Evolutionary conservation across 106 monocot species (phyloP).

Genomic region (Dendrobium chrysotoxum): DNA sequence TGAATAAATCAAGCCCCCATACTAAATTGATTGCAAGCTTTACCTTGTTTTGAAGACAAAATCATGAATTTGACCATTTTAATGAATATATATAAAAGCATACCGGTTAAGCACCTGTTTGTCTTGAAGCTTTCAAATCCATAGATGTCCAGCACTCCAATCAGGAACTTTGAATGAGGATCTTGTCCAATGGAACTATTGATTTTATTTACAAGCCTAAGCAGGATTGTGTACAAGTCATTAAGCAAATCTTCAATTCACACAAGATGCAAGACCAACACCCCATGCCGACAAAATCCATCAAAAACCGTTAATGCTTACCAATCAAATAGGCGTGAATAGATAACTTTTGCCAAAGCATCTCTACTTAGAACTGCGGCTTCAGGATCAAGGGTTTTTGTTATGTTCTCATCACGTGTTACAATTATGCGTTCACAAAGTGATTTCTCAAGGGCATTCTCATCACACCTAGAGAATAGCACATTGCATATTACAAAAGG

Average conservation of each 20-base stretch:
- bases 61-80: constrained; percentile 2
- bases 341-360: constrained; percentile 50
- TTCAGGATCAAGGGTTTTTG: constrained; percentile 37
- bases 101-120: constrained; percentile 77
- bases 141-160: constrained; percentile 59
- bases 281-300: background rate
- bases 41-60: background rate
- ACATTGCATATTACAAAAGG: background rate
- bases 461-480: constrained; percentile 36
- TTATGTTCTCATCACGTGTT: constrained; percentile 52
- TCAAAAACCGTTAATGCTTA: constrained; percentile 11
- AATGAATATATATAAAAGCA: constrained; percentile 24
- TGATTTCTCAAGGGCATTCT: constrained; percentile 42
- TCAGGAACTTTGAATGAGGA: constrained; percentile 34
- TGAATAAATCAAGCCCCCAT: background rate
- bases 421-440: constrained; percentile 50
- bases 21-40: background rate
- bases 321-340: constrained; percentile 60
- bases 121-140: constrained; percentile 74
- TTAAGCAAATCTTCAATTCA: background rate
- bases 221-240: background rate
- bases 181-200: constrained; percentile 59
- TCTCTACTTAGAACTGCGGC: constrained; percentile 47
- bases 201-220: constrained; percentile 55
- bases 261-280: background rate